Conservation (phyloP, 768 basidiomycete species). For the Neoboletus magnificus region DNA sequence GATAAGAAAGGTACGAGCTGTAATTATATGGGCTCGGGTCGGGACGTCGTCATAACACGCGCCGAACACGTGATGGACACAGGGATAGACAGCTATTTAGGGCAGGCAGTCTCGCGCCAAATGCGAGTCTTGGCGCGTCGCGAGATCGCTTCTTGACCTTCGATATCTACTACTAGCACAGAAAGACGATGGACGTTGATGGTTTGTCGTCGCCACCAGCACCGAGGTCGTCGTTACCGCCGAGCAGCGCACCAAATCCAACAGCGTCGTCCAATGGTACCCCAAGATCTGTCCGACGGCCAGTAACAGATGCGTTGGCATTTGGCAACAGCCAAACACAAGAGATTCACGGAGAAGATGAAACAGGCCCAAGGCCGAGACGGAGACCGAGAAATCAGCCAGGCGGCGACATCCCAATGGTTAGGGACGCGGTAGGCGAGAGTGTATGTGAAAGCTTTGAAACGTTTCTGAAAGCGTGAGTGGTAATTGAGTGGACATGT, state of each 20-base stretch:
- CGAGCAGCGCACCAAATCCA: conserved; percentile 45
- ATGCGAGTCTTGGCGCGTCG: conserved; percentile 20
- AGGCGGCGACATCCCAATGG: conserved; percentile 74
- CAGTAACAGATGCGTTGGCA: conserved; percentile 50
- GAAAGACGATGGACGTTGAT: conserved; percentile 50
- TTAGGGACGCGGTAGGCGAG: conserved; percentile 94
- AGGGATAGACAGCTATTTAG: conserved; percentile 26
- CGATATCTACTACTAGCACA: neutral
- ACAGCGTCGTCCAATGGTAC: conserved; percentile 37
- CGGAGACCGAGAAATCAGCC: conserved; percentile 41
- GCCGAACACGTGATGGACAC: conserved; percentile 12
- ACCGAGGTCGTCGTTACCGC: conserved; percentile 50
- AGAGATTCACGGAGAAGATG: conserved; percentile 39
- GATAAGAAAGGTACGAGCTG: neutral
- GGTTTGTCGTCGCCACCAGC: conserved; percentile 56
- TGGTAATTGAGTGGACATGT: conserved; percentile 8
- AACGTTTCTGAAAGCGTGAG: conserved; percentile 87
- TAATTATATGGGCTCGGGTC: neutral
- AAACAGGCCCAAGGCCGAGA: conserved; percentile 41
- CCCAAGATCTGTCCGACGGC: conserved; percentile 35
- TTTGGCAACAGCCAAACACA: conserved; percentile 51
- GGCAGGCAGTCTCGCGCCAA: conserved; percentile 45
- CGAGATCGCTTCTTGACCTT: conserved; percentile 15
- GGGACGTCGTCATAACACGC: conserved; percentile 3
- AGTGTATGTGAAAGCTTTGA: conserved; percentile 91